Conservation (phyloP, 169 alveolate genomes). For the Cryptosporidium viatorum region DNA sequence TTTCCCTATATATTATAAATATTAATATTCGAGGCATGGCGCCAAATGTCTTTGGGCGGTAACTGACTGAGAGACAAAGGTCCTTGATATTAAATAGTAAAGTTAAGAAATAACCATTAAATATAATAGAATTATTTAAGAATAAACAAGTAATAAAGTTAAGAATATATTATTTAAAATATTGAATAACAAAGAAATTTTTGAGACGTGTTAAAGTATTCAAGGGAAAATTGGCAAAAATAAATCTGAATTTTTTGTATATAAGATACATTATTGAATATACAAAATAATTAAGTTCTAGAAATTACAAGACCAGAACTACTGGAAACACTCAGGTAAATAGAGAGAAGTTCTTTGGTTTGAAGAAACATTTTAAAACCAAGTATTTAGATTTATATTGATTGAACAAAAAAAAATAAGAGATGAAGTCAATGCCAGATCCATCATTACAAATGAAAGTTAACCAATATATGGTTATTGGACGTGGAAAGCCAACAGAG, state of each 20-base stretch:
- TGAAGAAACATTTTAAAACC: background rate
- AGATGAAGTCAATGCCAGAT: conserved; percentile 78
- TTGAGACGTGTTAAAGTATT: conserved; percentile 21
- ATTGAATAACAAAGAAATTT: background rate
- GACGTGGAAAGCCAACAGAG: conserved; percentile 95
- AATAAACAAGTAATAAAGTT: background rate
- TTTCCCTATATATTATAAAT: too few relatives aligned
- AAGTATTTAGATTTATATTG: conserved; percentile 1
- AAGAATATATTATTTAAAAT: background rate
- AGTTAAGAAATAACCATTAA: background rate
- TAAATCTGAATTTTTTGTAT: conserved; percentile 21
- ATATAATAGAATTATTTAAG: background rate
- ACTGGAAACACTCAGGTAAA: conserved; percentile 15
- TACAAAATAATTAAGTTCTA: conserved; percentile 1
- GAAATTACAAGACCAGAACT: conserved; percentile 13
- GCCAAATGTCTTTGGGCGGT: conserved; percentile 21
- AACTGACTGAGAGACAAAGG: conserved; percentile 1
- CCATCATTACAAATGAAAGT: conserved; percentile 85
- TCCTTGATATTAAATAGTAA: background rate
- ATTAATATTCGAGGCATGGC: background rate
- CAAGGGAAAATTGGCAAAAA: background rate
- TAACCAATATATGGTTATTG: conserved; percentile 94
- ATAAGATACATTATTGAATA: background rate
- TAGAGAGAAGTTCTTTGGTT: conserved; percentile 12
- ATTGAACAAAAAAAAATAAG: background rate